These are phyloP conservation scores for Rhodocollybia butyracea DNA, from an alignment of 768 basidiomycete species.

Conservation along the genomic window DNA sequence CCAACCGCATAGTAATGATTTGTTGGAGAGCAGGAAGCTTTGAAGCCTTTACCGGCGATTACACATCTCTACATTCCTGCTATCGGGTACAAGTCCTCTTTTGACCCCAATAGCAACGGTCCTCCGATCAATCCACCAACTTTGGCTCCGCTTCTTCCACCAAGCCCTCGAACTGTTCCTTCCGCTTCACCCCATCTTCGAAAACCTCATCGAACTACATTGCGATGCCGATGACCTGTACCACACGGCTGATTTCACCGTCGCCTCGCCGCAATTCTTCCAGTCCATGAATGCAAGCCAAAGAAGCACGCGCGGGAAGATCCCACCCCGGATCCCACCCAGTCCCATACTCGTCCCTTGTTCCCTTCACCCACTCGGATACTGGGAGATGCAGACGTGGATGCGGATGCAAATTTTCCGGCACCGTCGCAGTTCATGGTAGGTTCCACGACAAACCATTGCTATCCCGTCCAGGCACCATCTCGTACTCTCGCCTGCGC, in stretches of 20 bases:
- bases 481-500: not conserved
- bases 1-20: not conserved
- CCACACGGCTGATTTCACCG: constrained; percentile 1
- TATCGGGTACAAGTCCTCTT: constrained; percentile 3
- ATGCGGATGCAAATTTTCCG: not conserved
- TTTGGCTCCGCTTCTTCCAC: not conserved
- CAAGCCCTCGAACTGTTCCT: not conserved
- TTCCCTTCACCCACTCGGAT: not conserved
- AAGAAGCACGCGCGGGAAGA: not conserved
- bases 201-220: not conserved
- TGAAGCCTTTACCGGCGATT: not conserved
- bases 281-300: not conserved
- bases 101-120: not conserved
- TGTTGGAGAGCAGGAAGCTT: not conserved
- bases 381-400: not conserved
- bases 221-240: constrained; percentile 5
- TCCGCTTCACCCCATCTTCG: constrained; percentile 1
- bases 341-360: not conserved
- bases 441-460: not conserved
- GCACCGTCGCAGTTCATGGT: not conserved
- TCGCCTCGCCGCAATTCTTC: not conserved
- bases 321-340: not conserved
- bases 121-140: not conserved
- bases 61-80: constrained; percentile 1
- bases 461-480: constrained; percentile 2